Conservation (phyloP, 345 rosid species). For the Eucalyptus leucophloia region DNA sequence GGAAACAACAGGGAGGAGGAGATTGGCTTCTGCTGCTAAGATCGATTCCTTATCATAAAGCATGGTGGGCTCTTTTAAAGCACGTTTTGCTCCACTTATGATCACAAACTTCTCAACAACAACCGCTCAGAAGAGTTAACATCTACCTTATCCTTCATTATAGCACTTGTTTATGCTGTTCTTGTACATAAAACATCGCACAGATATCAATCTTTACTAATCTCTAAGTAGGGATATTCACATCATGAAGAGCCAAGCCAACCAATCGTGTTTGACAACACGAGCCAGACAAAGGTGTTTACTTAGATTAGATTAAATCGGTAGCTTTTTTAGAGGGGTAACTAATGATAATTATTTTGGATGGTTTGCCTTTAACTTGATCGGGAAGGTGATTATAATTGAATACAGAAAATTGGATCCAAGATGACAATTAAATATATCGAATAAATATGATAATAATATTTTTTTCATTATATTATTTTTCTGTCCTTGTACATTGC, state of each 20-base stretch:
- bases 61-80: background rate
- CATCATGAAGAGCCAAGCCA: background rate
- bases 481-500: background rate
- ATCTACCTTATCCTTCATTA: background rate
- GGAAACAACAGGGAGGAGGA: background rate
- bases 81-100: background rate
- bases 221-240: background rate
- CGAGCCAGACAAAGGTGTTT: background rate
- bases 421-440: background rate
- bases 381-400: background rate
- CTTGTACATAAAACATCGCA: background rate
- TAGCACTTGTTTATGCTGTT: background rate
- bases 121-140: background rate
- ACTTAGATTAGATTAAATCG: background rate
- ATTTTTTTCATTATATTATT: background rate
- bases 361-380: background rate
- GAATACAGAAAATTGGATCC: background rate
- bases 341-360: background rate
- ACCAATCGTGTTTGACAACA: background rate
- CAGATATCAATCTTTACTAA: background rate
- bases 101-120: background rate
- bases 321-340: background rate
- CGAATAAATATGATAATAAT: background rate
- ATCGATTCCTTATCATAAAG: background rate
- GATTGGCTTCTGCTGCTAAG: background rate